Evolutionary conservation across 192 early-diverging fungal species (phyloP), one percentile per base, ranked within the genome.

Genomic region (Coemansia aciculifera): DNA sequence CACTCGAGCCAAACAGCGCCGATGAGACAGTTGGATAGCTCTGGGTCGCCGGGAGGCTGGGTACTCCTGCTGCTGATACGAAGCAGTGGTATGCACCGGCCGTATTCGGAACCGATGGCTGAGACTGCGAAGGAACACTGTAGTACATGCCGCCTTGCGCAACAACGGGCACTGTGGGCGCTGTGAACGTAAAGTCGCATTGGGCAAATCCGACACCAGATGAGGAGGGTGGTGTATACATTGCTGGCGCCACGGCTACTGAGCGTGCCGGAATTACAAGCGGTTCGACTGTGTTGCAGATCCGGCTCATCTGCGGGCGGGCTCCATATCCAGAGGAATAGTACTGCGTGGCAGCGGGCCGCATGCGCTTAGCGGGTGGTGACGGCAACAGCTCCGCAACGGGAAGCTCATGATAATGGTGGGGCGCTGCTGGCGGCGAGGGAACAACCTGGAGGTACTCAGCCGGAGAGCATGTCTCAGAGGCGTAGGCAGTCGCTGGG

Each of bases 361-460:
- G 79, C 62, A 68, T 71, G 69, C 79, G 79, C 75, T 82, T 82
- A 40, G 79, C 67, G 3, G 74, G 75, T 2, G 79, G 75, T 46
- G 79, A 69, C 11, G 71, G 66, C 44, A 76, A 13, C 42, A 78
- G 39, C 36, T 72, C 70, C 24, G 31, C 24, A 13, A 62, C n/a
- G 8, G 67, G 65, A 29, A 64, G 43, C 70, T 78, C 75, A 51
- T 72, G 75, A 32, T 59, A 59, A 8, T n/a, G 51, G 62, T 57
- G 43, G 42, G 42, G 59, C 19, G 70, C 43, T 21, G 57, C 39
- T 8, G 66, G 36, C 19, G 79, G 79, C 62, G 79, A 81, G 13
- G 74, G 79, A 38, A 82, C 75, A n/a, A 82, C 72, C 75, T 82
- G 79, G 57, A 68, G 34, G 23, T 77, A 75, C 32, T 39, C 63